A percentile compares a stretch with the other conserved stretches of the same genome.
Conservation (phyloP, 345 rosid genomes). For the Syzygium oleosum region DNA sequence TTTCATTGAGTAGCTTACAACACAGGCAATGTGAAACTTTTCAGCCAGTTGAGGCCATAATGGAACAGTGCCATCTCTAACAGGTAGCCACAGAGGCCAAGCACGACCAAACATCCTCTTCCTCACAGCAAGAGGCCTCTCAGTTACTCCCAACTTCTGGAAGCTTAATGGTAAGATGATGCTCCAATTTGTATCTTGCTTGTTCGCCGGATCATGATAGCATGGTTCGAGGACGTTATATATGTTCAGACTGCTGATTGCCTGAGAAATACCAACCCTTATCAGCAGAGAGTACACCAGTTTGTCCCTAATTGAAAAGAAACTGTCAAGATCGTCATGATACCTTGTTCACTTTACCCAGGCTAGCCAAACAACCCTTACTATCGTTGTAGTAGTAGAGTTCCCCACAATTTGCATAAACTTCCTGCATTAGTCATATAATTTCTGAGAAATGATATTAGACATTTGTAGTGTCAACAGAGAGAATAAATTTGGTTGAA, state of each 20-base stretch:
- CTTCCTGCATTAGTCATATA: conserved; percentile 8
- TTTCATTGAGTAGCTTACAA: neutral
- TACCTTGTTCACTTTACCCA: conserved; percentile 8
- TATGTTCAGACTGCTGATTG: conserved; percentile 18
- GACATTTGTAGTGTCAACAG: neutral
- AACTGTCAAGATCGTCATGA: neutral
- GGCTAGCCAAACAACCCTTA: neutral
- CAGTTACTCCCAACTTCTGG: neutral
- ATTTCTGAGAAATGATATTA: neutral
- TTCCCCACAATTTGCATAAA: conserved; percentile 14
- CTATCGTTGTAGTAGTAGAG: neutral
- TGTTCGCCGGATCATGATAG: conserved; percentile 23
- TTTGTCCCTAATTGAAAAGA: neutral
- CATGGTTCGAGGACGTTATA: conserved; percentile 48
- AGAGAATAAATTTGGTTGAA: neutral
- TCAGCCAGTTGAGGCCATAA: neutral
- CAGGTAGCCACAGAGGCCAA: neutral
- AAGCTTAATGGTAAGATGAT: neutral
- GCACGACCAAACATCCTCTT: neutral
- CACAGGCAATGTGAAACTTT: neutral
- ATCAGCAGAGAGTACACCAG: neutral
- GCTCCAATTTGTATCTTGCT: neutral
- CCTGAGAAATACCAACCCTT: conserved; percentile 7
- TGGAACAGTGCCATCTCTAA: conserved; percentile 3
- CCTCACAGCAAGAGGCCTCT: neutral